These are phyloP conservation scores for Thermomucor indicae-seudaticae DNA, from an alignment of 371 early-diverging fungal species.

Conservation along the genomic window DNA sequence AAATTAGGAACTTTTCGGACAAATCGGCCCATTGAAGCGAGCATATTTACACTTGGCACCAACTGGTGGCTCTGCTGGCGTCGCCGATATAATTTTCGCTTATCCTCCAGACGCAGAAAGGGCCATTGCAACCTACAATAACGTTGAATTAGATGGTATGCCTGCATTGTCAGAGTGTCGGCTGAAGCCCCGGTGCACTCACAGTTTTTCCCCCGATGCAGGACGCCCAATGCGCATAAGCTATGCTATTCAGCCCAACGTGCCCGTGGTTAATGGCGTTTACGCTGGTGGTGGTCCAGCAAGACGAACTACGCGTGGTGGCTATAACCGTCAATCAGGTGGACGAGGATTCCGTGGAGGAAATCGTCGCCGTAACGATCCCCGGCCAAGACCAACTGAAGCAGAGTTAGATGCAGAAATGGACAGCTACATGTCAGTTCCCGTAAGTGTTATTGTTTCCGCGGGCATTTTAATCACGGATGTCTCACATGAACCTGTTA, in stretches of 20 bases:
- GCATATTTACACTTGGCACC: conserved; percentile 54
- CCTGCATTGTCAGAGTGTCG: background rate
- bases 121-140: conserved; percentile 53
- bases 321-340: conserved; percentile 4
- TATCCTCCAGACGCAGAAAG: conserved; percentile 45
- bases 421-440: conserved; percentile 43
- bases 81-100: conserved; percentile 56
- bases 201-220: conserved; percentile 9
- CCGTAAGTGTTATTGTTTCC: conserved; percentile 12
- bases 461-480: background rate
- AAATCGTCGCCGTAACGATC: conserved; percentile 15
- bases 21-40: conserved; percentile 46
- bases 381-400: conserved; percentile 33
- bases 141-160: conserved; percentile 61
- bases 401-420: conserved; percentile 50
- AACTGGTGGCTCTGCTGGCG: conserved; percentile 60
- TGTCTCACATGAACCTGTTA: background rate
- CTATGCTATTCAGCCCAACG: conserved; percentile 12
- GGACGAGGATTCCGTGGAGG: conserved; percentile 15
- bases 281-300: conserved; percentile 1
- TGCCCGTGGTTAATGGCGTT: conserved; percentile 1
- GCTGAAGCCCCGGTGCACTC: background rate
- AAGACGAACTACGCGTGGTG: conserved; percentile 12
- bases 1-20: conserved; percentile 50
- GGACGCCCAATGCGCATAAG: conserved; percentile 50